phyloP scores from a whole-genome alignment of 495 filamentous ascomycete genomes.

The Articulospora tetracladia region DNA sequence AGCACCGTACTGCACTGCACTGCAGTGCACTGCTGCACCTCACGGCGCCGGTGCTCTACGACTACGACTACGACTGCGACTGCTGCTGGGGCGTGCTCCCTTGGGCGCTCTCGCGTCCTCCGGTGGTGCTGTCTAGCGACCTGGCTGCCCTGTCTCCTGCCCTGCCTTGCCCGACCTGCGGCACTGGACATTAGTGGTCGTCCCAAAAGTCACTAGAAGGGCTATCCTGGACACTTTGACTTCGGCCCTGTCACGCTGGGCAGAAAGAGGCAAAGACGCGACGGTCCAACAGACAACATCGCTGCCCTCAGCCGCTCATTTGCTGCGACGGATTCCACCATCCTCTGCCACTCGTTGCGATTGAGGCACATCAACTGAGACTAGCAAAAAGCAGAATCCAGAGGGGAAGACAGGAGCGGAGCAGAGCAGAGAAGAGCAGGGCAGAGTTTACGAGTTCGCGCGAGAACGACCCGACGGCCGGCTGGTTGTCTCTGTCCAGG shows the following conservation, averaged over 20 bases:
- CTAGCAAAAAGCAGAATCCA: no score
- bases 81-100: no score
- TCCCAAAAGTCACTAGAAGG: slow-evolving; percentile 5
- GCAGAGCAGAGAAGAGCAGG: background rate
- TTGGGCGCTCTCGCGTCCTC: background rate
- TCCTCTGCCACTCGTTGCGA: slow-evolving; percentile 3
- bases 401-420: background rate
- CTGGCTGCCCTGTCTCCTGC: background rate
- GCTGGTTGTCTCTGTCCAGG: no score
- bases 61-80: no score
- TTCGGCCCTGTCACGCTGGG: slow-evolving; percentile 1
- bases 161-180: background rate
- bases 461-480: no score
- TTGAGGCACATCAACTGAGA: slow-evolving; percentile 12
- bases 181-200: background rate
- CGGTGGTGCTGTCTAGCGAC: background rate
- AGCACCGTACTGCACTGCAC: no score
- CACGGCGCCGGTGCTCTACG: no score
- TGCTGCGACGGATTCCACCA: background rate
- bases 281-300: background rate
- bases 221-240: slow-evolving; percentile 5
- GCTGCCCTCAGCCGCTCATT: background rate
- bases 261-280: slow-evolving; percentile 12
- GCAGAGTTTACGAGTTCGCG: background rate
- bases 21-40: no score